Evolutionary conservation across 208 protist genomes (phyloP), one percentile per base, ranked within the genome.

Genomic region (Trypanosoma congolense): DNA sequence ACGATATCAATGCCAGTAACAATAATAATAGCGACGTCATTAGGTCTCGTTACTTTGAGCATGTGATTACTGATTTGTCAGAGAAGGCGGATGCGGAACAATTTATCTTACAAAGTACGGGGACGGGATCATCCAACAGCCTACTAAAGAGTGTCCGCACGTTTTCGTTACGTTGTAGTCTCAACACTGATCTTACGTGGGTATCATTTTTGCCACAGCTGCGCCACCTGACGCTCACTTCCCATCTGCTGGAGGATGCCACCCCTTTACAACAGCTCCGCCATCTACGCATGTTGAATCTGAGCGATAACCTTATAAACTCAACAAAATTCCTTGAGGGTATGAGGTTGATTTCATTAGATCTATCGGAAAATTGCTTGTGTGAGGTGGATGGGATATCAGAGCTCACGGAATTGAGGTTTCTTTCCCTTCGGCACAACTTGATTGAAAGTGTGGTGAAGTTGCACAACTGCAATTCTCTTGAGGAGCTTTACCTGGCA

Each of bases 371-470:
- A 65, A 97, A 97, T 62, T 29, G 35, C 9, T 61, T 97, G 31
- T 71, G 56, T 16, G 25, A 22, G 0, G 61, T 79, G 2, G 56
- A 90, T 35, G 73, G 75, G 4, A 50, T 87, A 2, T 47, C 55
- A 3, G 10, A 38, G 14, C 61, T 87, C 19, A 45, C 35, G 5
- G 29, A 62, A 16, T 67, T 97, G 19, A 54, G 64, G n/a, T 67
- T 76, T 54, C 85, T 98, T n/a, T 90, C 76, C 36, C 70, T 93
- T 8, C 78, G 86, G 24, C 76, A 90, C 35, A 98, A 98, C 70
- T 51, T 62, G 4, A 77, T 98, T 21, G 56, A 48, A 0, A 66
- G 83, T 67, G 35, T 65, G 14, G 30, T 29, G 3, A 52, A 70
- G 22, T 62, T 97, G 25, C 30, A 64, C 1, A 21, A 50, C 14